These are phyloP conservation scores for Botryotinia globosa DNA, from an alignment of 2,329 filamentous ascomycete species.

Conservation along the genomic window DNA sequence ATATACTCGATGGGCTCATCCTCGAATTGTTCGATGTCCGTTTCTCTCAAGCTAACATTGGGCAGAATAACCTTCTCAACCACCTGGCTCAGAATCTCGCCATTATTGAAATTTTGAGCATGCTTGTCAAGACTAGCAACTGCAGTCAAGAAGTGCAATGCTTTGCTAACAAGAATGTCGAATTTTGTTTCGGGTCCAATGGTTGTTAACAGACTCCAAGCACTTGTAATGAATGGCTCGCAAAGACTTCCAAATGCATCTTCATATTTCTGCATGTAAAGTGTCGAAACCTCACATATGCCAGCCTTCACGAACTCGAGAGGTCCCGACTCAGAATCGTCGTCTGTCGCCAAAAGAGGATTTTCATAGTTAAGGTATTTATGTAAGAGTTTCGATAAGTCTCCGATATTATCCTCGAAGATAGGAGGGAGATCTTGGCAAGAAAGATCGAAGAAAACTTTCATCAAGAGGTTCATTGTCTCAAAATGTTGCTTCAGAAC, in stretches of 20 bases:
- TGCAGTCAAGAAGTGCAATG: constrained; percentile 88
- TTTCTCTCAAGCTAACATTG: constrained; percentile 87
- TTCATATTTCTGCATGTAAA: constrained; percentile 93
- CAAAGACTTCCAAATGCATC: constrained; percentile 85
- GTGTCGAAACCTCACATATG: constrained; percentile 85
- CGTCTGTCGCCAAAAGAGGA: constrained; percentile 74
- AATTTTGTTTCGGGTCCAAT: constrained; percentile 88
- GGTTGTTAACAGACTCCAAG: constrained; percentile 86
- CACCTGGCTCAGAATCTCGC: constrained; percentile 76
- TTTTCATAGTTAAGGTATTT: constrained; percentile 94
- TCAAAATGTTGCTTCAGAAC: constrained; percentile 76
- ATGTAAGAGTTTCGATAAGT: constrained; percentile 76
- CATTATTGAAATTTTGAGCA: constrained; percentile 79
- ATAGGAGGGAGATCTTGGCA: constrained; percentile 93
- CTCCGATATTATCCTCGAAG: constrained; percentile 82
- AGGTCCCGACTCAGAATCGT: constrained; percentile 83
- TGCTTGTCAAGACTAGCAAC: constrained; percentile 77
- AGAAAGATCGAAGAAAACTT: constrained; percentile 95
- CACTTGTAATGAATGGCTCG: constrained; percentile 80
- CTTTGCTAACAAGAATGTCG: constrained; percentile 90
- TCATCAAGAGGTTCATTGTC: constrained; percentile 82
- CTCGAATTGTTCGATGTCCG: constrained; percentile 93
- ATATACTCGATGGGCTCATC: constrained; percentile 99
- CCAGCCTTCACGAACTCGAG: constrained; percentile 87
- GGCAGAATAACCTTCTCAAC: constrained; percentile 95